These are phyloP conservation scores for Populus tomentosa DNA, from an alignment of 441 rosid species.

Conservation along the genomic window DNA sequence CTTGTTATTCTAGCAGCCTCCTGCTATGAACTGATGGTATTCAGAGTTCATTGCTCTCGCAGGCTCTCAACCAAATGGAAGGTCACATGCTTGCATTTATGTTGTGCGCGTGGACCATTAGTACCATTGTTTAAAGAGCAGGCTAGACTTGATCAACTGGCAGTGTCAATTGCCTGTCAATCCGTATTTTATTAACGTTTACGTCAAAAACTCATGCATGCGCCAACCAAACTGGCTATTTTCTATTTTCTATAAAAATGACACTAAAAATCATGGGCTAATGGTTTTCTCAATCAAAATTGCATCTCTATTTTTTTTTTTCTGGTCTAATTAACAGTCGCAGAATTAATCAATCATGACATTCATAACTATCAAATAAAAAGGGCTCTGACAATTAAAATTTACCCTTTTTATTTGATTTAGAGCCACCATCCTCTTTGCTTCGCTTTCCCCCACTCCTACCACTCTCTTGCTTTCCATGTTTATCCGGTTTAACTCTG, in stretches of 20 bases:
- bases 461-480: conserved; percentile 37
- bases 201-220: too few species aligned
- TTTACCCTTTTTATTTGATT: conserved; percentile 62
- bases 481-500: conserved; percentile 36
- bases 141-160: too few species aligned
- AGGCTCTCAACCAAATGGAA: background rate
- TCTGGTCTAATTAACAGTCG: background rate
- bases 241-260: too few species aligned
- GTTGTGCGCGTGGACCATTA: too few species aligned
- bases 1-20: conserved; percentile 8
- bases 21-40: conserved; percentile 4
- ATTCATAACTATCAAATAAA: background rate
- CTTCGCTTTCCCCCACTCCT: conserved; percentile 58
- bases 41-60: background rate
- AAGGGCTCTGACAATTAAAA: conserved; percentile 7
- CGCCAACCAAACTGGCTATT: too few species aligned
- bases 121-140: too few species aligned
- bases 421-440: conserved; percentile 44
- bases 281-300: background rate
- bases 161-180: too few species aligned
- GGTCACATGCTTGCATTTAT: background rate
- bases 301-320: background rate
- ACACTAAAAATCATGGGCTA: background rate
- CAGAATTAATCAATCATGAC: background rate
- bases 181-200: too few species aligned